Percentiles rank a stretch among this genome's conserved stretches.
Conservation (phyloP, 176 grass and related monocot species). For the Cenchrus americanus region DNA sequence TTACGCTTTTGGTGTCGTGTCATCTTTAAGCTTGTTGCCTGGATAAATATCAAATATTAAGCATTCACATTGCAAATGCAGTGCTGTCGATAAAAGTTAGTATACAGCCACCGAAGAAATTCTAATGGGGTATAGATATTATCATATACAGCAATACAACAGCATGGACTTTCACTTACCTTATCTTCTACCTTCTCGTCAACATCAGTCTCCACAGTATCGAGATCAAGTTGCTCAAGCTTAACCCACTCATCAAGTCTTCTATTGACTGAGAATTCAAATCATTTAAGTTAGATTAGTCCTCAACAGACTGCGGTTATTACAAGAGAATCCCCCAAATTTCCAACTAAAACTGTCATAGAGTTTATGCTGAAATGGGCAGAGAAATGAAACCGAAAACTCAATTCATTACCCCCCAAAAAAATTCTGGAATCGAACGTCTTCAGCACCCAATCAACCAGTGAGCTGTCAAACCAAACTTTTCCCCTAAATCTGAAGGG, state of each 20-base stretch:
- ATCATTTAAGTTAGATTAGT: conserved; percentile 20
- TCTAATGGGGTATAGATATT: conserved; percentile 8
- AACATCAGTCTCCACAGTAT: conserved; percentile 79
- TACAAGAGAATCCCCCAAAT: not conserved
- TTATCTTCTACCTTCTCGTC: conserved; percentile 99
- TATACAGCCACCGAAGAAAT: not conserved
- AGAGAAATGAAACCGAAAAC: conserved; percentile 5
- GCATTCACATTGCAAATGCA: not conserved
- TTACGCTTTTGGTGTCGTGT: conserved; percentile 94
- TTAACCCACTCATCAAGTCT: conserved; percentile 98
- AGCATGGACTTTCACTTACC: conserved; percentile 49
- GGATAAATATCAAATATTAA: conserved; percentile 40
- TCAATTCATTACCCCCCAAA: conserved; percentile 42
- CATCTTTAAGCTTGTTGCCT: conserved; percentile 99
- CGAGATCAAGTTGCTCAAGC: conserved; percentile 97
- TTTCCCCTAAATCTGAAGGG: conserved; percentile 29
- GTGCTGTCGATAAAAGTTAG: not conserved
- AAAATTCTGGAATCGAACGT: not conserved
- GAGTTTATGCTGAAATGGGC: not conserved
- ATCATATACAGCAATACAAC: not conserved
- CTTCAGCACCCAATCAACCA: not conserved
- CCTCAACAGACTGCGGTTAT: not conserved
- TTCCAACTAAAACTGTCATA: not conserved
- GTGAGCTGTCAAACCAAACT: not conserved
- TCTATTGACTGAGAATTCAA: conserved; percentile 79